These are phyloP conservation scores for Carex arenaria DNA, from an alignment of 202 grass and related monocot genomes.

Conservation along the genomic window DNA sequence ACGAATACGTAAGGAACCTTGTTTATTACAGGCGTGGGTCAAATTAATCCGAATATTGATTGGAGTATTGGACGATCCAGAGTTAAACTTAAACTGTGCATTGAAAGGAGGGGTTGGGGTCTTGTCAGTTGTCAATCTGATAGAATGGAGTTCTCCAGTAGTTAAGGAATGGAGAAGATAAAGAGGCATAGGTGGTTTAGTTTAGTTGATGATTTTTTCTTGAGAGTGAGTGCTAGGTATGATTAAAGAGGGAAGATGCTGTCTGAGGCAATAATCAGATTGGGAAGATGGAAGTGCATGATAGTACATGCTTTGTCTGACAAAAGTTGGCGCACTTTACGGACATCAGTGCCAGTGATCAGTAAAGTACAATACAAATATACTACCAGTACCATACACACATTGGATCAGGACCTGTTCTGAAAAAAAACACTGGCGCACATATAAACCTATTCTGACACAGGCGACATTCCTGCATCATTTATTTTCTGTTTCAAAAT, in stretches of 20 bases:
- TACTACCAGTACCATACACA: constrained; percentile 1
- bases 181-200: background rate
- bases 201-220: constrained; percentile 17
- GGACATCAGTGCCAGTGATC: constrained; percentile 7
- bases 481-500: constrained; percentile 3
- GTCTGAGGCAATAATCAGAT: constrained; percentile 22
- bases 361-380: constrained; percentile 19
- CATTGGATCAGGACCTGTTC: constrained; percentile 13
- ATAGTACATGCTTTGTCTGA: constrained; percentile 22
- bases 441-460: constrained; percentile 4
- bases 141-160: background rate
- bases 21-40: no score
- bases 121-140: background rate
- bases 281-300: constrained; percentile 19
- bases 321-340: constrained; percentile 27
- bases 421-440: background rate
- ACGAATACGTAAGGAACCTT: no score
- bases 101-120: background rate
- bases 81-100: no score
- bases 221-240: constrained; percentile 22
- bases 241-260: constrained; percentile 24
- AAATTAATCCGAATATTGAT: no score
- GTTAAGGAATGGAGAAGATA: background rate
- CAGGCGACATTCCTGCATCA: constrained; percentile 3
- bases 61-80: no score